phyloP scores from a whole-genome alignment of 2,329 filamentous ascomycete genomes.

The Stachybotrys echinatus region DNA sequence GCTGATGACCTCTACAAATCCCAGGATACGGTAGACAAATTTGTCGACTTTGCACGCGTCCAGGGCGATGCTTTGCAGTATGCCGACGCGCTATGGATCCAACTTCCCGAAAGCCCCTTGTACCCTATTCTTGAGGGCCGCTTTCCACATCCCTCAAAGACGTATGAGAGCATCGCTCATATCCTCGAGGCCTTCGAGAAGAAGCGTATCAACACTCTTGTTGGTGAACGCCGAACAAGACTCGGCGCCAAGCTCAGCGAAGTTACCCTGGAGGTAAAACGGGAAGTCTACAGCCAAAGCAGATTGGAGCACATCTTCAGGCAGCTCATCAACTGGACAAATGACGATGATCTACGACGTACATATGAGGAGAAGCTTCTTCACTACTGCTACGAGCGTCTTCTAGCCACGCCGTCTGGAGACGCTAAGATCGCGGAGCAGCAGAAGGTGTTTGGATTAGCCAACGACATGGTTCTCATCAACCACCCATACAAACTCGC shows the following conservation, averaged over 20 bases:
- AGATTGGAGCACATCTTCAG: conserved; percentile 76
- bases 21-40: conserved; percentile 71
- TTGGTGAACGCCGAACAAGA: conserved; percentile 81
- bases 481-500: conserved; percentile 85
- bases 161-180: conserved; percentile 76
- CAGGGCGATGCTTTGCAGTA: conserved; percentile 70
- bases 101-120: conserved; percentile 74
- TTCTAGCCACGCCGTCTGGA: conserved; percentile 62
- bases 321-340: conserved; percentile 83
- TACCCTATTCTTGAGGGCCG: conserved; percentile 81
- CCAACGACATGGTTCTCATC: conserved; percentile 92
- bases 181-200: conserved; percentile 83
- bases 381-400: conserved; percentile 70
- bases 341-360: conserved; percentile 77
- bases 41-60: conserved; percentile 66
- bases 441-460: conserved; percentile 67
- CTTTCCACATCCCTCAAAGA: conserved; percentile 71
- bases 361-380: conserved; percentile 88
- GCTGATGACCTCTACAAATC: conserved; percentile 59
- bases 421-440: conserved; percentile 65
- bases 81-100: conserved; percentile 67
- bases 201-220: conserved; percentile 81
- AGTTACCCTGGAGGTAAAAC: conserved; percentile 81
- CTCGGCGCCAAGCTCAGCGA: conserved; percentile 79
- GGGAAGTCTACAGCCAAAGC: conserved; percentile 73